Percentiles rank a stretch among this genome's conserved stretches.
These are phyloP conservation scores for Diplodia scrobiculata DNA, from an alignment of 2,329 filamentous ascomycete genomes.

Conservation along the genomic window DNA sequence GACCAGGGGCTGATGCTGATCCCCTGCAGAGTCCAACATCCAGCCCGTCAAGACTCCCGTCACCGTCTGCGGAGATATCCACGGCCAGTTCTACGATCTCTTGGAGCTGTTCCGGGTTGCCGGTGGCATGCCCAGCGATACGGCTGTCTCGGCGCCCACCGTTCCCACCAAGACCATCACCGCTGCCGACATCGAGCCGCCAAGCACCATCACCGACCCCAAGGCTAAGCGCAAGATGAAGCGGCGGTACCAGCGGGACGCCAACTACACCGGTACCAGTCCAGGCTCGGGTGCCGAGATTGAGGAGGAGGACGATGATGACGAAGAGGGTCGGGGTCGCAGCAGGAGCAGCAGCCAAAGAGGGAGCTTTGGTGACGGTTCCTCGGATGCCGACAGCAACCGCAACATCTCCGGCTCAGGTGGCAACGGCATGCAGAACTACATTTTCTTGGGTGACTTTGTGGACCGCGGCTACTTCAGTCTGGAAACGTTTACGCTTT, in stretches of 20 bases:
- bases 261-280: slow-evolving; percentile 57
- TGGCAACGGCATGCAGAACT: slow-evolving; percentile 66
- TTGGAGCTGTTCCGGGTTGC: slow-evolving; percentile 95
- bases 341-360: slow-evolving; percentile 48
- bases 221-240: slow-evolving; percentile 85
- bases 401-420: slow-evolving; percentile 44
- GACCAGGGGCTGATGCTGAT: slow-evolving; percentile 7
- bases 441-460: slow-evolving; percentile 72
- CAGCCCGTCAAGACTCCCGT: slow-evolving; percentile 97
- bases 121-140: slow-evolving; percentile 90
- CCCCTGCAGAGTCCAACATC: slow-evolving; percentile 82
- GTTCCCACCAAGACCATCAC: slow-evolving; percentile 73
- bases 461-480: slow-evolving; percentile 75
- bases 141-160: slow-evolving; percentile 66
- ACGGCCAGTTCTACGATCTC: slow-evolving; percentile 97
- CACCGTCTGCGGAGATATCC: slow-evolving; percentile 96
- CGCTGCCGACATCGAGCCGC: slow-evolving; percentile 89
- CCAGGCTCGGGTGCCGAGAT: slow-evolving; percentile 48
- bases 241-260: slow-evolving; percentile 53
- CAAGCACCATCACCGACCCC: slow-evolving; percentile 82
- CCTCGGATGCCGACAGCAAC: slow-evolving; percentile 45
- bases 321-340: slow-evolving; percentile 49
- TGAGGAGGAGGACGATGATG: slow-evolving; percentile 57
- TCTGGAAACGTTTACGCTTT: slow-evolving; percentile 70
- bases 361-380: slow-evolving; percentile 46